Evolutionary conservation across 345 rosid species (phyloP).

Genomic region (Hibiscus trionum): DNA sequence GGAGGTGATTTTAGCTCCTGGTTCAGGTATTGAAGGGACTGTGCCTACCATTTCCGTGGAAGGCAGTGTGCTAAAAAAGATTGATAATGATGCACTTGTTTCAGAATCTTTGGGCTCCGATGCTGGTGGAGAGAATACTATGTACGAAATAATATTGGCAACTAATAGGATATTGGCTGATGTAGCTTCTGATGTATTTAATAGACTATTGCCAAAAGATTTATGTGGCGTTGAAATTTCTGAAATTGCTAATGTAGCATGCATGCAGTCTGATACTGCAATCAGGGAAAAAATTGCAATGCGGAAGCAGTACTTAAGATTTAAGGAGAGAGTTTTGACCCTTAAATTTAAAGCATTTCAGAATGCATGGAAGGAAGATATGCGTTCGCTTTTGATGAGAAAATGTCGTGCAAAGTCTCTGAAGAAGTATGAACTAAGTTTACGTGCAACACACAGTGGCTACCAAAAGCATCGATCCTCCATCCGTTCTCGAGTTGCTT

Average conservation of each 20-base stretch:
- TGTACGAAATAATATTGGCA: slow-evolving; percentile 36
- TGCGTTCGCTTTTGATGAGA: slow-evolving; percentile 39
- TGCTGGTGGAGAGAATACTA: slow-evolving; percentile 26
- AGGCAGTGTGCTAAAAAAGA: slow-evolving; percentile 17
- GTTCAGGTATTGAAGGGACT: slow-evolving; percentile 14
- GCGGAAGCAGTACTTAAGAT: slow-evolving; percentile 40
- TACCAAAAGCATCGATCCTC: slow-evolving; percentile 59
- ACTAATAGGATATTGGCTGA: slow-evolving; percentile 58
- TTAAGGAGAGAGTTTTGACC: slow-evolving; percentile 67
- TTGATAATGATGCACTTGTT: slow-evolving; percentile 15
- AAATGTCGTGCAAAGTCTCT: slow-evolving; percentile 62
- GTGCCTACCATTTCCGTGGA: slow-evolving; percentile 13
- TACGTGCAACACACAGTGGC: slow-evolving; percentile 39
- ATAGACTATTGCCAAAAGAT: slow-evolving; percentile 40
- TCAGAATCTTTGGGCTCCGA: slow-evolving; percentile 16
- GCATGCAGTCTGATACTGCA: slow-evolving; percentile 25
- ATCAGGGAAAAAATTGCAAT: slow-evolving; percentile 40
- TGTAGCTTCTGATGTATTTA: slow-evolving; percentile 47
- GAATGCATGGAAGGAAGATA: slow-evolving; percentile 84
- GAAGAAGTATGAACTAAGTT: slow-evolving; percentile 48
- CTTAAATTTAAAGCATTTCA: slow-evolving; percentile 75
- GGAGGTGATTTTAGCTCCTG: slow-evolving; percentile 12
- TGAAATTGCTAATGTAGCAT: slow-evolving; percentile 18
- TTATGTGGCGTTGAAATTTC: slow-evolving; percentile 25
- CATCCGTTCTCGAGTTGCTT: slow-evolving; percentile 54